Evolutionary conservation across 495 filamentous ascomycete genomes (phyloP).

Genomic region (Penicillium taxi): DNA sequence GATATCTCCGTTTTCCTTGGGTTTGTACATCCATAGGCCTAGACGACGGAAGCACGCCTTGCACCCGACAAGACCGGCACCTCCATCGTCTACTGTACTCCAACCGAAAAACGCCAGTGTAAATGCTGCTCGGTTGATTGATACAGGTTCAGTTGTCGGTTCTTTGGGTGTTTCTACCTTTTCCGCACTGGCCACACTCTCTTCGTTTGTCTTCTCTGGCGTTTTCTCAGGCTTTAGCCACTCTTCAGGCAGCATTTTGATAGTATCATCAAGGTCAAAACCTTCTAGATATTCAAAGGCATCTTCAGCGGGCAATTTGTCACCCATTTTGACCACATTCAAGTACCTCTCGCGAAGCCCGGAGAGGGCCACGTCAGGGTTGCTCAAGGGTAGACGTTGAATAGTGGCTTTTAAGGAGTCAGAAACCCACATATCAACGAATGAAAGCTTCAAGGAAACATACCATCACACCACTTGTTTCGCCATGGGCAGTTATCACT

Average conservation of each 20-base stretch:
- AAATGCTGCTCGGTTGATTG: conserved; percentile 58
- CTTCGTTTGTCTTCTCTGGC: conserved; percentile 4
- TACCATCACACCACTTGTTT: conserved; percentile 75
- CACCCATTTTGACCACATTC: conserved; percentile 38
- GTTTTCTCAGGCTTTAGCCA: conserved; percentile 19
- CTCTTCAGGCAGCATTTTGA: conserved; percentile 25
- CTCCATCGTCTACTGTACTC: conserved; percentile 59
- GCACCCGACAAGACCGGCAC: conserved; percentile 66
- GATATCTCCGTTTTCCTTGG: conserved; percentile 45
- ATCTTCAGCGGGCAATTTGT: conserved; percentile 43
- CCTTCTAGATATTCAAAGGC: conserved; percentile 40
- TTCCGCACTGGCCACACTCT: conserved; percentile 2
- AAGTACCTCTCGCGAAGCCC: conserved; percentile 55
- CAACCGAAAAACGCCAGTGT: conserved; percentile 78
- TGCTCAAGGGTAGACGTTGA: conserved; percentile 49
- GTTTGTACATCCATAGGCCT: conserved; percentile 89
- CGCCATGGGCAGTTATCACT: conserved; percentile 82
- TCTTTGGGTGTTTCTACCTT: conserved; percentile 5
- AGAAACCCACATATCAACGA: conserved; percentile 1
- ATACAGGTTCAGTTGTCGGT: conserved; percentile 9
- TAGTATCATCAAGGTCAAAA: conserved; percentile 30
- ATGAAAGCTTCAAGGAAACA: conserved; percentile 11
- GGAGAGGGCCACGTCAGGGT: conserved; percentile 47
- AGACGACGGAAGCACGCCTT: conserved; percentile 78
- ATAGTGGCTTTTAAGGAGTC: conserved; percentile 34